phyloP scores from a whole-genome alignment of 495 filamentous ascomycete genomes.

The Hyaloscypha bicolor region DNA sequence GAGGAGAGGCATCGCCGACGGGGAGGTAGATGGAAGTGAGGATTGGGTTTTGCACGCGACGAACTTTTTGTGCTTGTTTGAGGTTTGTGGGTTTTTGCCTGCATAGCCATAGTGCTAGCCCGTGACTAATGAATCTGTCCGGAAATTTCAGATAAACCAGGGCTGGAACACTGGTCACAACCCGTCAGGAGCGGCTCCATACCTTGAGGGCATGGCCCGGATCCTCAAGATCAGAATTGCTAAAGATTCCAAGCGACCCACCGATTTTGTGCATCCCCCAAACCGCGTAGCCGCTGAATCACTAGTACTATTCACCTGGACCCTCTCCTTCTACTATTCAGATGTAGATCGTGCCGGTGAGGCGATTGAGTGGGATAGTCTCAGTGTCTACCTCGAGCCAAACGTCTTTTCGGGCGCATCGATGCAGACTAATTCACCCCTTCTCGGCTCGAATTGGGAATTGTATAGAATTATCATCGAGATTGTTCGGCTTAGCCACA shows the following conservation, averaged over 20 bases:
- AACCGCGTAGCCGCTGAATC: constrained; percentile 17
- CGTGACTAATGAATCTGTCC: background rate
- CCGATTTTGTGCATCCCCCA: constrained; percentile 9
- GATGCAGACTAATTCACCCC: constrained; percentile 11
- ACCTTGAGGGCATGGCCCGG: constrained; percentile 12
- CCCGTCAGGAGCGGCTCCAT: constrained; percentile 11
- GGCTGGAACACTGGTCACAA: constrained; percentile 15
- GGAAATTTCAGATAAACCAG: constrained; percentile 18
- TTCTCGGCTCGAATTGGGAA: constrained; percentile 16
- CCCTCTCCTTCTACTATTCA: constrained; percentile 18
- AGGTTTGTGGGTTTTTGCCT: constrained; percentile 5
- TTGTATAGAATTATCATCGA: constrained; percentile 19
- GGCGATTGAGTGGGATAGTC: constrained; percentile 7
- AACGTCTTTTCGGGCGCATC: constrained; percentile 11
- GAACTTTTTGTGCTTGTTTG: constrained; percentile 21
- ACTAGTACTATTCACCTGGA: constrained; percentile 8
- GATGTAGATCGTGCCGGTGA: constrained; percentile 16
- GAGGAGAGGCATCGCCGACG: constrained; percentile 11
- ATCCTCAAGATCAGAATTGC: constrained; percentile 18
- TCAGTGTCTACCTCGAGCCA: constrained; percentile 17
- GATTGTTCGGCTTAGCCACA: constrained; percentile 12
- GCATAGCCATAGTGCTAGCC: background rate
- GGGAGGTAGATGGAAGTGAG: constrained; percentile 8
- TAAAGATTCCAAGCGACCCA: constrained; percentile 7
- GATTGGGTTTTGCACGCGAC: constrained; percentile 19